Percentiles rank a stretch among this genome's conserved stretches.
Conservation (phyloP, 1,139 yeast genomes). For the Diutina catenulata region DNA sequence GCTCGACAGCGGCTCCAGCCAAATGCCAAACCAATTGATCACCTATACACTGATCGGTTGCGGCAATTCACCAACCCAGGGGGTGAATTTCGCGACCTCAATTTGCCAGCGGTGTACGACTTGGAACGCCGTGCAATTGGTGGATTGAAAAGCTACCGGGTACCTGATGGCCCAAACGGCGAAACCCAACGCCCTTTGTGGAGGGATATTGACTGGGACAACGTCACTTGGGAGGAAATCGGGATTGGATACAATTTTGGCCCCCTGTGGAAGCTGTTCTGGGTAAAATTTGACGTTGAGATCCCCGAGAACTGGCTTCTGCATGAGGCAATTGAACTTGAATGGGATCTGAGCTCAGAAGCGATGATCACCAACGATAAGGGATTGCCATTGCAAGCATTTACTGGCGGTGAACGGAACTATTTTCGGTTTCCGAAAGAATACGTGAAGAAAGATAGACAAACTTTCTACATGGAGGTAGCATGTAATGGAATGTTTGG, state of each 20-base stretch:
- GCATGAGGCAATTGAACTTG: slow-evolving; percentile 45
- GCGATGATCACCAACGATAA: slow-evolving; percentile 61
- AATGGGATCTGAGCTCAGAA: slow-evolving; percentile 84
- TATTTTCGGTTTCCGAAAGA: slow-evolving; percentile 57
- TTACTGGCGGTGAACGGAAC: slow-evolving; percentile 69
- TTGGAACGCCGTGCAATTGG: slow-evolving; percentile 23
- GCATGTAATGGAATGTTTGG: slow-evolving; percentile 97
- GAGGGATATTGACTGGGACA: slow-evolving; percentile 43
- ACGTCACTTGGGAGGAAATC: slow-evolving; percentile 44
- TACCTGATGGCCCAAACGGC: slow-evolving; percentile 41
- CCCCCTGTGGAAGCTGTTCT: slow-evolving; percentile 94
- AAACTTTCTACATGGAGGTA: slow-evolving; percentile 70
- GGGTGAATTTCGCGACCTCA: slow-evolving; percentile 60
- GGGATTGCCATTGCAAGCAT: slow-evolving; percentile 70
- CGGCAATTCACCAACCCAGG: slow-evolving; percentile 67
- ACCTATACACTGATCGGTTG: slow-evolving; percentile 64
- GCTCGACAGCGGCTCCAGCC: slow-evolving; percentile 33
- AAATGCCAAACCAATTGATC: slow-evolving; percentile 71
- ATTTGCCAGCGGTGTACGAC: slow-evolving; percentile 78
- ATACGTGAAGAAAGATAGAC: slow-evolving; percentile 28
- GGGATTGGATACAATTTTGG: slow-evolving; percentile 73
- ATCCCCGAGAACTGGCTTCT: slow-evolving; percentile 52
- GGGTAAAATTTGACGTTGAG: slow-evolving; percentile 64
- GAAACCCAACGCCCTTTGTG: slow-evolving; percentile 62
- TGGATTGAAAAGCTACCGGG: slow-evolving; percentile 50